Base-by-base conservation (phyloP, 768 basidiomycete species). In the Lactarius sanguifluus region DNA sequence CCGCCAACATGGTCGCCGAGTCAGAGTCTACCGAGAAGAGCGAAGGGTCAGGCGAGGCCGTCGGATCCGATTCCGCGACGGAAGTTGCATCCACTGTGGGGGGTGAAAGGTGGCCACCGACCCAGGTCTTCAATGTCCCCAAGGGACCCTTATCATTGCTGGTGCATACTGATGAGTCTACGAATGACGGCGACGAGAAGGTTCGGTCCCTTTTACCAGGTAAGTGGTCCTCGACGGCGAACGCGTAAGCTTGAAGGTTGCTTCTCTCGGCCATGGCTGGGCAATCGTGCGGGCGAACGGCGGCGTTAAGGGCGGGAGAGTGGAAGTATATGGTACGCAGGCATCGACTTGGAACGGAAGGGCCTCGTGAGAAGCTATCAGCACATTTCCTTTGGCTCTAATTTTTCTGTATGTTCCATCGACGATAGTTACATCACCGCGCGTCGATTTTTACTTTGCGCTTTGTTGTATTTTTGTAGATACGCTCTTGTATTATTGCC, bases 101-200 rank as follows among this genome's bases (percentile, higher is more conserved):
- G 36, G 61, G 30, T 9, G 52, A 28, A 38, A 60, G 13, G n/a
- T n/a, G 45, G 52, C 55, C 38, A 23, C 50, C 62, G 2, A 45
- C 59, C 34, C 65, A 57, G 28, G 50, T 55, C 30, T 69, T 71
- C 40, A 36, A 47, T 28, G 32, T 71, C 28, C 64, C 65, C 18
- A 61, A 64, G 5, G 70, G 70, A 12, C 70, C 68, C 40, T 64
- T 71, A 43, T 50, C 64, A 7, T 28, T 71, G 28, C 57, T 70
- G 32, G 59, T 57, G 25, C 54, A 67, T 38, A 23, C 52, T 10
- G 41, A 64, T 5, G 50, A 40, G 47, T 20, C n/a, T 3, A 30
- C n/a, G 34, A 16, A 55, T 25, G 2, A 50, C 47, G 56, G 47
- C 43, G 45, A 64, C n/a, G 63, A 58, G 59, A 64, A 67, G 34